A percentile compares a stretch with the other conserved stretches of the same genome.
Conservation (phyloP, 2,329 filamentous ascomycete species). For the Purpureocillium takamizusanense region DNA sequence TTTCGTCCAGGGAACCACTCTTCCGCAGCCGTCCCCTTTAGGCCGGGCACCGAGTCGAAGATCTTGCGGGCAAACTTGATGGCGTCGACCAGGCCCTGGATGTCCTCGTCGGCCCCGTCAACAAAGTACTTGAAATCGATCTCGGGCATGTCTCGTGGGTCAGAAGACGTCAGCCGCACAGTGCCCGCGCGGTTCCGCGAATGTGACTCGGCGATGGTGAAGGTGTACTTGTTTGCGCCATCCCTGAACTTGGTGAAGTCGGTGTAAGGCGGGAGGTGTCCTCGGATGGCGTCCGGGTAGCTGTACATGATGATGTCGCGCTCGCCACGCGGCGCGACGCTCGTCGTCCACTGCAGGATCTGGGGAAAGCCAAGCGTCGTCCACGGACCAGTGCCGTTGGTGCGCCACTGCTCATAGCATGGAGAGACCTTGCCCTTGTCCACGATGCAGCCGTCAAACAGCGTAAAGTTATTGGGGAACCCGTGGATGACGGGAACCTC, state of each 20-base stretch:
- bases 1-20: neutral
- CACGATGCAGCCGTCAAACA: neutral
- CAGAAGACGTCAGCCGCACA: constrained; percentile 48
- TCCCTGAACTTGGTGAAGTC: neutral
- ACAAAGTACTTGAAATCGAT: constrained; percentile 52
- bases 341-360: neutral
- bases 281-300: constrained; percentile 1
- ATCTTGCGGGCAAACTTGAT: constrained; percentile 36
- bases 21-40: neutral
- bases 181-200: constrained; percentile 50
- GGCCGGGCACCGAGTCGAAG: constrained; percentile 12
- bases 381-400: neutral
- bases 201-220: constrained; percentile 40
- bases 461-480: constrained; percentile 3
- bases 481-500: constrained; percentile 22
- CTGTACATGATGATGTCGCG: constrained; percentile 1
- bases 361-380: constrained; percentile 1
- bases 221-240: constrained; percentile 1
- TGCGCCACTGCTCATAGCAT: neutral
- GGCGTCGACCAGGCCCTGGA: constrained; percentile 32
- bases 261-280: constrained; percentile 1
- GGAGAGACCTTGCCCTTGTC: neutral
- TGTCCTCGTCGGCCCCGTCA: constrained; percentile 35
- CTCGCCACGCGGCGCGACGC: constrained; percentile 1
- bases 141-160: constrained; percentile 54